Conservation (phyloP, 306 rosid species). For the Trifolium pratense region DNA sequence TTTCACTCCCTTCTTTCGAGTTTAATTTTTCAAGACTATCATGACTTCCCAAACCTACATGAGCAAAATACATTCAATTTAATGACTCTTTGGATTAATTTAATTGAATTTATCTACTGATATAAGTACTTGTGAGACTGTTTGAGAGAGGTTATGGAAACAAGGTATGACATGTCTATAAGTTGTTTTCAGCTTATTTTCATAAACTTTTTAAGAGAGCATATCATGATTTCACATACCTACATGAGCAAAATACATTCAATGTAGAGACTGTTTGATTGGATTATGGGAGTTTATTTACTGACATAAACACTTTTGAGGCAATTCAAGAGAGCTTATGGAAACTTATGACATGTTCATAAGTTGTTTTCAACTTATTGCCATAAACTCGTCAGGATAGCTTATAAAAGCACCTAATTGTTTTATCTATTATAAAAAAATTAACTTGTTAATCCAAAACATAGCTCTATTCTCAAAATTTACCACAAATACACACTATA, state of each 20-base stretch:
- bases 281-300: neutral
- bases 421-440: too few species aligned
- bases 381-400: neutral
- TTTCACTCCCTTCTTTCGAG: conserved; percentile 42
- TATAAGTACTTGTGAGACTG: neutral
- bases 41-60: conserved; percentile 58
- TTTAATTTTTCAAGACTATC: conserved; percentile 49
- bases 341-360: neutral
- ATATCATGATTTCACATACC: neutral
- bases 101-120: neutral
- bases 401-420: too few species aligned
- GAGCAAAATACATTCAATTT: conserved; percentile 24
- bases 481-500: too few species aligned
- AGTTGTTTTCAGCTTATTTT: neutral
- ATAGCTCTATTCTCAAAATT: too few species aligned
- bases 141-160: neutral
- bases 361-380: neutral
- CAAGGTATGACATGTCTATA: neutral
- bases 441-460: too few species aligned
- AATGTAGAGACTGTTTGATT: too few species aligned
- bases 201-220: neutral
- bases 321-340: neutral
- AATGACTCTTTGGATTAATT: too few species aligned
- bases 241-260: neutral
- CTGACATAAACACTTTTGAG: neutral